Evolutionary conservation across 2,329 filamentous ascomycete genomes (phyloP).

Genomic region (Nigrospora osmanthi): DNA sequence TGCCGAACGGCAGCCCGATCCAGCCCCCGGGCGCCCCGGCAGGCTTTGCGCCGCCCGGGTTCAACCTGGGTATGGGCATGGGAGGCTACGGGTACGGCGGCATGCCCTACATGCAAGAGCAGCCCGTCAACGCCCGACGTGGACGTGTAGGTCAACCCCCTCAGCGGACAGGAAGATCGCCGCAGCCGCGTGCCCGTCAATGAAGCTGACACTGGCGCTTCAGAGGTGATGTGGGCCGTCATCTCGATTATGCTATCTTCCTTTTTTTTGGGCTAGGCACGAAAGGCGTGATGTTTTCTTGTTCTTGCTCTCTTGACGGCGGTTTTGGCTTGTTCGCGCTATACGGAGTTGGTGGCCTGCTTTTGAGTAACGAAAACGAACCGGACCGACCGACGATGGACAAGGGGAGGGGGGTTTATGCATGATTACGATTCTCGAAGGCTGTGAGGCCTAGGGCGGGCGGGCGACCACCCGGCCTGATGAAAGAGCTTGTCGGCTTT

Average conservation of each 20-base stretch:
- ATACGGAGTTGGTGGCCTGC: no score
- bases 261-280: background rate
- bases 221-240: background rate
- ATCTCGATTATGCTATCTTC: background rate
- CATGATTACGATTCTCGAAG: conserved; percentile 1
- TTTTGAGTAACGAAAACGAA: background rate
- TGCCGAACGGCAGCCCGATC: conserved; percentile 43
- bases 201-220: background rate
- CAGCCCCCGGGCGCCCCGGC: conserved; percentile 30
- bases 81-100: conserved; percentile 30
- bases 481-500: no score
- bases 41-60: conserved; percentile 23
- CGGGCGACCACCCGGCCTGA: background rate
- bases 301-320: no score
- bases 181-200: conserved; percentile 10
- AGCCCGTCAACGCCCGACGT: conserved; percentile 47
- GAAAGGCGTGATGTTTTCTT: background rate
- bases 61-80: conserved; percentile 21
- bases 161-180: conserved; percentile 22
- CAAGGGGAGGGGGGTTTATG: background rate
- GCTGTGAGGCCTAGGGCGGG: background rate
- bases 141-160: conserved; percentile 46
- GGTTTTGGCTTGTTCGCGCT: no score
- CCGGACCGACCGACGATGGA: background rate
- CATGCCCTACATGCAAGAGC: conserved; percentile 45